A percentile compares a stretch with the other conserved stretches of the same genome.
Conservation (phyloP, 768 basidiomycete genomes). For the Dendrothele bispora region DNA sequence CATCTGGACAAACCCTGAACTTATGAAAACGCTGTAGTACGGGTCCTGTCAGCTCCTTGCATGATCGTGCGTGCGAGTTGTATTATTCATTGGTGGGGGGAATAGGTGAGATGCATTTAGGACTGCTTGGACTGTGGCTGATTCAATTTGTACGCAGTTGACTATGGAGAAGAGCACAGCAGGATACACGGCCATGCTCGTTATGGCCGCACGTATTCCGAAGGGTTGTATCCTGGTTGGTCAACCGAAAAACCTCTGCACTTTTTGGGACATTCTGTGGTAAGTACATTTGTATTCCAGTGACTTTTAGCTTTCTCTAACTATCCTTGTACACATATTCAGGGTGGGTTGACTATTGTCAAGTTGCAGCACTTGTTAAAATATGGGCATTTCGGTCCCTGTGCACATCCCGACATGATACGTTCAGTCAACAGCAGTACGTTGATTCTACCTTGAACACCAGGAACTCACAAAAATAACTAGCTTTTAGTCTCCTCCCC, state of each 20-base stretch:
- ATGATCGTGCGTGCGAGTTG: slow-evolving; percentile 53
- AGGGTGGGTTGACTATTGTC: slow-evolving; percentile 49
- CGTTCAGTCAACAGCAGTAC: slow-evolving; percentile 43
- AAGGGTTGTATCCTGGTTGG: slow-evolving; percentile 49
- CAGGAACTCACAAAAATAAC: neutral
- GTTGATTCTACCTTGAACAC: slow-evolving; percentile 1
- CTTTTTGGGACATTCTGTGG: slow-evolving; percentile 51
- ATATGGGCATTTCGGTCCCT: slow-evolving; percentile 40
- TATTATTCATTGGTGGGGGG: slow-evolving; percentile 48
- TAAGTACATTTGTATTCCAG: slow-evolving; percentile 17
- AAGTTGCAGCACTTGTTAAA: slow-evolving; percentile 44
- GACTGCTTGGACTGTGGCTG: neutral
- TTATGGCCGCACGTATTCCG: slow-evolving; percentile 37
- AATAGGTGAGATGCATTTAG: slow-evolving; percentile 26
- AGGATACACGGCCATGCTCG: slow-evolving; percentile 35
- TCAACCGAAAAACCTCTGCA: slow-evolving; percentile 41
- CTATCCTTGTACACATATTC: neutral
- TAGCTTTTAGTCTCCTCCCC: slow-evolving; percentile 41
- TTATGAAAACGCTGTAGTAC: slow-evolving; percentile 27
- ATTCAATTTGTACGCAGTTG: slow-evolving; percentile 28
- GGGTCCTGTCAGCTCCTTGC: slow-evolving; percentile 51
- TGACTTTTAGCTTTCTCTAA: neutral
- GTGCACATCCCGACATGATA: slow-evolving; percentile 42
- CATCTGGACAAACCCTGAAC: neutral
- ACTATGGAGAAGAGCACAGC: slow-evolving; percentile 48